Evolutionary conservation across 1,284 basidiomycete genomes (phyloP), one percentile per base, ranked within the genome.

Genomic region (Neonothopanus nambi): DNA sequence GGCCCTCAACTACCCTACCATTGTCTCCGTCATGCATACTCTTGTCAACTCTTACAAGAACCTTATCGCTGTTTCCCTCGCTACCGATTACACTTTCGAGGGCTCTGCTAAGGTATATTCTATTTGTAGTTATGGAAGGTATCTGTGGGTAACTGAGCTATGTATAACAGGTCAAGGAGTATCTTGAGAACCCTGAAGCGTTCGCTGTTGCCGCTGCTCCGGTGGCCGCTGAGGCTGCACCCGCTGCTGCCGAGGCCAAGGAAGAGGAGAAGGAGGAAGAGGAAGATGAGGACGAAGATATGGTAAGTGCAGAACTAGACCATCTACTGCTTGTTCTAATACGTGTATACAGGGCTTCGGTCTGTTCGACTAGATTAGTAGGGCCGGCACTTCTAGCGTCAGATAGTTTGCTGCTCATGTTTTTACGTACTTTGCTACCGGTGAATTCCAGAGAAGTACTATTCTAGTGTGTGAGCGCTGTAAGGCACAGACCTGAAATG

Each of bases 11-110:
- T 96, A 96, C 84, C 96, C 96, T 52, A 99, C 96, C 59, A 78
- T 99, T 63, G 95, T 90, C 63, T 98, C 95, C 55, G 87, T 98
- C 64, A 77, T 84, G 56, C 96, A 99, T 84, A 90, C 91, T 43
- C 84, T 99, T 58, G 93, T 99, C 83, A 98, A 98, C 81, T 84
- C 93, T 48, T 99, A 98, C 91, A 99, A 99, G 89, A 98, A 98
- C 83, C 73, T 97, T 61, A 77, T 99, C 61, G 90, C 93, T 54
- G 75, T 99, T 67, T 89, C 95, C 52, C 76, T 99, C 61, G 88
- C 84, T 55, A 98, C 96, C 63, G 96, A 99, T 53, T 96, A 94
- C 85, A 85, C 87, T 60, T 98, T 98, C 73, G 93, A 97, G 70
- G 94, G 89, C 59, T 82, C 91, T 57, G 91, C 91, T 70, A 93